Evolutionary conservation across 176 grass and related monocot species (phyloP).

Genomic region (Aegilops longissima): DNA sequence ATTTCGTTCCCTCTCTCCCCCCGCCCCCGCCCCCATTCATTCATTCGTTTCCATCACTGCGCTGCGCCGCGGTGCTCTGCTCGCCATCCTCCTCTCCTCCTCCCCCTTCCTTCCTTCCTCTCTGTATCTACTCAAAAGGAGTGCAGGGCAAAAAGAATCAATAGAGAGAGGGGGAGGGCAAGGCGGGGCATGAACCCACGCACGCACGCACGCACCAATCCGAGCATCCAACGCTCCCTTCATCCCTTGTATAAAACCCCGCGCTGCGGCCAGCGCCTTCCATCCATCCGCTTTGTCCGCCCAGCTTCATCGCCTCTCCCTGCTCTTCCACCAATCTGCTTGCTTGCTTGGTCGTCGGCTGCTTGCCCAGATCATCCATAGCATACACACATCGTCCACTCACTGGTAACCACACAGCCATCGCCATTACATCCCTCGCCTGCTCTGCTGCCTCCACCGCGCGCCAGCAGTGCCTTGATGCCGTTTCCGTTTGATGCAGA

Average conservation of each 20-base stretch:
- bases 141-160: slow-evolving; percentile 27
- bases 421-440: not conserved
- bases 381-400: not conserved
- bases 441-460: not conserved
- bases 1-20: slow-evolving; percentile 2
- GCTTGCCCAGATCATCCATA: not conserved
- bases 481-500: not conserved
- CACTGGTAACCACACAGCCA: not conserved
- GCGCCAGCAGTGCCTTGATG: not conserved
- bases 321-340: not conserved
- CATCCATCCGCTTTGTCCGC: slow-evolving; percentile 3
- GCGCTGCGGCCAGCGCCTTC: not conserved
- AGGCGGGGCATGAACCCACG: no score
- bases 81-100: not conserved
- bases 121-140: slow-evolving; percentile 43
- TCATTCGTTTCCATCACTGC: slow-evolving; percentile 31
- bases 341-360: not conserved
- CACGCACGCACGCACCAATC: slow-evolving; percentile 19
- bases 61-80: not conserved
- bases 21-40: not conserved
- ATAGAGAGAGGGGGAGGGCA: not conserved
- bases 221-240: slow-evolving; percentile 40
- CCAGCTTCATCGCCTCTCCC: not conserved
- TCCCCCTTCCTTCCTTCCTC: not conserved
- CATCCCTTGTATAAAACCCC: slow-evolving; percentile 36